These are phyloP conservation scores for Mycena rebaudengoi DNA, from an alignment of 768 basidiomycete species.

Conservation along the genomic window DNA sequence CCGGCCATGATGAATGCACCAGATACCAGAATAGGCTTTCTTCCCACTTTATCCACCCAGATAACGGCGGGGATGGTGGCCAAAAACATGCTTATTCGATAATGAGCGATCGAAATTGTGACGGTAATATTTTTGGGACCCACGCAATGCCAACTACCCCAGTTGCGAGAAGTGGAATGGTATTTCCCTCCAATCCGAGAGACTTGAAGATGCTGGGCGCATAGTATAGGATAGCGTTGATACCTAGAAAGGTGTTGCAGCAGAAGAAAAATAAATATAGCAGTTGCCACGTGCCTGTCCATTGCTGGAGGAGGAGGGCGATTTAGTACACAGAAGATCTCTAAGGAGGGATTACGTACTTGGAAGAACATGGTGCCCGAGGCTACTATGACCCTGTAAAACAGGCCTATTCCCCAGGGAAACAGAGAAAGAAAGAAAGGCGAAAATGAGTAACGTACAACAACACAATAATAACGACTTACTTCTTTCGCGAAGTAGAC, in stretches of 20 bases:
- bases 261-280: neutral
- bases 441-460: constrained; percentile 2
- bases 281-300: constrained; percentile 53
- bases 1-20: constrained; percentile 78
- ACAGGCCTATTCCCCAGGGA: constrained; percentile 63
- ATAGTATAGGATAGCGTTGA: constrained; percentile 81
- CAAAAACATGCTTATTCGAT: constrained; percentile 67
- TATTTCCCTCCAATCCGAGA: constrained; percentile 69
- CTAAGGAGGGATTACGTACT: neutral
- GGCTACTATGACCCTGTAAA: constrained; percentile 70
- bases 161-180: constrained; percentile 59
- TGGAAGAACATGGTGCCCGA: constrained; percentile 50
- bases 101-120: neutral
- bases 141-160: constrained; percentile 83
- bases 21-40: constrained; percentile 77
- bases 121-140: constrained; percentile 31
- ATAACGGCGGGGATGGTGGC: constrained; percentile 84
- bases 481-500: constrained; percentile 64
- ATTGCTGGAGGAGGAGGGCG: constrained; percentile 90
- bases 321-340: constrained; percentile 50
- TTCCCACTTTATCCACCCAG: constrained; percentile 81
- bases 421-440: too few relatives aligned
- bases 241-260: constrained; percentile 43
- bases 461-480: constrained; percentile 9
- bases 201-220: constrained; percentile 73